Conservation (phyloP, 164 flowering plant genomes). For the Magnolia officinalis region DNA sequence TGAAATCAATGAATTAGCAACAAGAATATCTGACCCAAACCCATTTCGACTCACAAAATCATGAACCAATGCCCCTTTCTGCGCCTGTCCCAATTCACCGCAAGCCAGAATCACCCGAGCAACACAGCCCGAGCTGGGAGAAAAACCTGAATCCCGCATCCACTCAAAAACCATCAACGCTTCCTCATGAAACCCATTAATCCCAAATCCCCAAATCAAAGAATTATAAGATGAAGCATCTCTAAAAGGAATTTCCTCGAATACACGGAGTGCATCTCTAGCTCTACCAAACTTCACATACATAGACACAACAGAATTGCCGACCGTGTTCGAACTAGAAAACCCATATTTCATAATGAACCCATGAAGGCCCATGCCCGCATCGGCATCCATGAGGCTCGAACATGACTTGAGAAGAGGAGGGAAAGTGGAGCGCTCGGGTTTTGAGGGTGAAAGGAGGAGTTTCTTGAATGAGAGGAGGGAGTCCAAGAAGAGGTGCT, state of each 20-base stretch:
- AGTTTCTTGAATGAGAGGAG: constrained; percentile 30
- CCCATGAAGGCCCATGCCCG: constrained; percentile 24
- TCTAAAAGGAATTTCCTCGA: constrained; percentile 30
- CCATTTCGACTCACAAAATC: constrained; percentile 21
- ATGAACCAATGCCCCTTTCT: constrained; percentile 23
- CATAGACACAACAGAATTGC: constrained; percentile 17
- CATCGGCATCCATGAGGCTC: constrained; percentile 6
- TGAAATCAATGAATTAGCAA: constrained; percentile 32
- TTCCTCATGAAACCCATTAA: constrained; percentile 22
- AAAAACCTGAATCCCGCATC: constrained; percentile 19
- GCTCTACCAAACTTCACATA: constrained; percentile 20
- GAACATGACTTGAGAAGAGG: constrained; percentile 26
- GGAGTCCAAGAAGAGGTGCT: constrained; percentile 18
- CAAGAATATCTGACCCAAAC: constrained; percentile 10
- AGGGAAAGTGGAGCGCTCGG: constrained; percentile 20
- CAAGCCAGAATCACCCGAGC: constrained; percentile 20
- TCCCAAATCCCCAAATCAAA: constrained; percentile 25
- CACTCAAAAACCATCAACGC: constrained; percentile 18
- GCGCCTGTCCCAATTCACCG: constrained; percentile 26
- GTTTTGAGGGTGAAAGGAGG: constrained; percentile 11
- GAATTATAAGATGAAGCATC: constrained; percentile 19
- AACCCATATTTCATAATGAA: constrained; percentile 23
- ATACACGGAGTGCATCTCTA: constrained; percentile 20
- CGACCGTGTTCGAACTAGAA: constrained; percentile 2
- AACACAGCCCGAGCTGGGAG: constrained; percentile 16